Conservation (phyloP, 495 filamentous ascomycete species). For the Penicillium psychrofluorescens region DNA sequence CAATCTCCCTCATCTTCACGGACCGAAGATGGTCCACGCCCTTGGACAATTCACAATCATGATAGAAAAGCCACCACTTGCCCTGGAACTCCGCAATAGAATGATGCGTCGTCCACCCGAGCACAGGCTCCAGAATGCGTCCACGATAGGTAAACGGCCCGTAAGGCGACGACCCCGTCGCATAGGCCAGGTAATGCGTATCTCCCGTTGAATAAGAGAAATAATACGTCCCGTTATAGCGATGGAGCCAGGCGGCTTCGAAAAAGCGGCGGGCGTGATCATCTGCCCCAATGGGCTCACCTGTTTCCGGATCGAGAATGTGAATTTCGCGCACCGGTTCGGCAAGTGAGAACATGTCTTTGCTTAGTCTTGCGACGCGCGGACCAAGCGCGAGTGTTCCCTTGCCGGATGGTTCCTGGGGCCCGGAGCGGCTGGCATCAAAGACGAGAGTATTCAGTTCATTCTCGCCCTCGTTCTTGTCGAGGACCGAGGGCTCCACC, state of each 20-base stretch:
- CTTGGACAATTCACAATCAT: constrained; percentile 56
- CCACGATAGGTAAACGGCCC: constrained; percentile 68
- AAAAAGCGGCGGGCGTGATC: constrained; percentile 72
- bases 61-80: constrained; percentile 66
- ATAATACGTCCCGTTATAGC: constrained; percentile 59
- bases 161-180: constrained; percentile 48
- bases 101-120: constrained; percentile 76
- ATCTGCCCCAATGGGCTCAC: constrained; percentile 49
- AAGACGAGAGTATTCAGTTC: constrained; percentile 30
- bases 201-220: constrained; percentile 72
- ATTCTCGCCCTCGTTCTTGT: constrained; percentile 1
- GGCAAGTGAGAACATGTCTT: constrained; percentile 55
- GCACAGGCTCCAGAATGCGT: constrained; percentile 63
- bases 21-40: constrained; percentile 60
- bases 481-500: constrained; percentile 8
- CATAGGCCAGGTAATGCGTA: constrained; percentile 64
- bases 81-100: constrained; percentile 66
- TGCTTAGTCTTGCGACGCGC: constrained; percentile 51
- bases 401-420: constrained; percentile 47
- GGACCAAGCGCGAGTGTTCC: constrained; percentile 44
- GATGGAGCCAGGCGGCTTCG: constrained; percentile 71
- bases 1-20: constrained; percentile 66
- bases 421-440: constrained; percentile 33
- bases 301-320: constrained; percentile 50
- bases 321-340: constrained; percentile 41